Percentiles rank a stretch among this genome's conserved stretches.
These are phyloP conservation scores for Aciculoconidium aculeatum DNA, from an alignment of 805 yeast genomes.

Conservation along the genomic window DNA sequence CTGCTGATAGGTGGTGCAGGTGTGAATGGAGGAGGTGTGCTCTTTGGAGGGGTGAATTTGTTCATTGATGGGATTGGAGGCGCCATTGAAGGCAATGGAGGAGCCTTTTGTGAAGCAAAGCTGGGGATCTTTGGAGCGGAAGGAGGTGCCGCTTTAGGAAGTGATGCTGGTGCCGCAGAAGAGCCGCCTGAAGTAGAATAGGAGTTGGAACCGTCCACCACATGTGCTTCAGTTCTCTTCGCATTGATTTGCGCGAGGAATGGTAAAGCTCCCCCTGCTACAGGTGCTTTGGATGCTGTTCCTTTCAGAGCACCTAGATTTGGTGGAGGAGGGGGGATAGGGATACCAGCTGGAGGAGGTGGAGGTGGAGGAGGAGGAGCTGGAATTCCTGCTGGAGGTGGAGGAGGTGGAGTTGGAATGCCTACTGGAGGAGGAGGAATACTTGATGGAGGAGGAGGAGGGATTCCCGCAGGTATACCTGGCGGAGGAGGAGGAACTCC, in stretches of 20 bases:
- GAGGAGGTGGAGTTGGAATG: slow-evolving; percentile 11
- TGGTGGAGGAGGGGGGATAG: slow-evolving; percentile 9
- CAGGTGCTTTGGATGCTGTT: slow-evolving; percentile 14
- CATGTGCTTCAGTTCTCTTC: slow-evolving; percentile 42
- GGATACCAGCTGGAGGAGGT: slow-evolving; percentile 13
- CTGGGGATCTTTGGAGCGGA: slow-evolving; percentile 3
- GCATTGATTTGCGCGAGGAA: slow-evolving; percentile 47
- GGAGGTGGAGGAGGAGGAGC: slow-evolving; percentile 11
- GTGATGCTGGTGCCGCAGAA: slow-evolving; percentile 12
- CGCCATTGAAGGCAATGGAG: slow-evolving; percentile 3
- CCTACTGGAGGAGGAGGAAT: slow-evolving; percentile 14
- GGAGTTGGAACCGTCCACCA: slow-evolving; percentile 38
- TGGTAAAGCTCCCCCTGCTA: slow-evolving; percentile 37
- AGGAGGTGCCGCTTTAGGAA: slow-evolving; percentile 5
- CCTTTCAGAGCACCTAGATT: slow-evolving; percentile 9
- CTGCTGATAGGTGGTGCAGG: slow-evolving; percentile 20
- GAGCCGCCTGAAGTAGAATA: slow-evolving; percentile 11
- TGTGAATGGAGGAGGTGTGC: slow-evolving; percentile 10
- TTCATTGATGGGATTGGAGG: slow-evolving; percentile 8
- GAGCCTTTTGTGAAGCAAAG: too few relatives aligned
- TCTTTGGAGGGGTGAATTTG: slow-evolving; percentile 8
- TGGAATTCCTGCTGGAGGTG: slow-evolving; percentile 9
- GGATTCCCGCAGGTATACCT: slow-evolving; percentile 6
- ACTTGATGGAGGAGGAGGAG: slow-evolving; percentile 10
- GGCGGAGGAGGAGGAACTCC: slow-evolving; percentile 12